Percentiles rank a stretch among this genome's conserved stretches.
Conservation (phyloP, 139 green algal species). For the Coelastrella sp. region DNA sequence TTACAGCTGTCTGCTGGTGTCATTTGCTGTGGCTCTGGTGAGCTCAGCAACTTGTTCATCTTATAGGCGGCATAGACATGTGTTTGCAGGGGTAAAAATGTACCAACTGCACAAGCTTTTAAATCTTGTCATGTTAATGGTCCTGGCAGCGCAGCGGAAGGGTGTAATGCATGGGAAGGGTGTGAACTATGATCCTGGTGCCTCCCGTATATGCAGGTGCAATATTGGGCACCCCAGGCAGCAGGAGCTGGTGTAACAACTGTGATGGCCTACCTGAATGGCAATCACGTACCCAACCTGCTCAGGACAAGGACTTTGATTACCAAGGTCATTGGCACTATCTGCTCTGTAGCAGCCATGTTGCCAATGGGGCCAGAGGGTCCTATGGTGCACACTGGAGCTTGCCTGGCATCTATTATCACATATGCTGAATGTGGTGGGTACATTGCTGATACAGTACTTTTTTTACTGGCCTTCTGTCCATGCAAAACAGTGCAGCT, state of each 20-base stretch:
- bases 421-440: constrained; percentile 76
- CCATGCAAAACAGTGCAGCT: not conserved
- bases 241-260: constrained; percentile 86
- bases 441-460: not conserved
- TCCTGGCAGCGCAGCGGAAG: too few species aligned
- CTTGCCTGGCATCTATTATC: constrained; percentile 79
- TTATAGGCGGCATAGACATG: too few species aligned
- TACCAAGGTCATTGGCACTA: constrained; percentile 75
- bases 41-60: not conserved
- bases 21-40: constrained; percentile 45
- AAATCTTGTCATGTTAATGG: not conserved
- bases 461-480: not conserved
- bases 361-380: constrained; percentile 85
- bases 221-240: constrained; percentile 79
- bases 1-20: constrained; percentile 41
- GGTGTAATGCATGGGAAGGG: too few species aligned
- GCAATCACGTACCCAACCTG: constrained; percentile 80
- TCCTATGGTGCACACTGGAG: constrained; percentile 93
- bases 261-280: constrained; percentile 90
- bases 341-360: constrained; percentile 60
- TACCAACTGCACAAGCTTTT: not conserved
- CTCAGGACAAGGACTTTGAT: constrained; percentile 73
- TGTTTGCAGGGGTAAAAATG: too few species aligned
- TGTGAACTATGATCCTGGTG: not conserved
- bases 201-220: constrained; percentile 64